phyloP scores from a whole-genome alignment of 441 rosid genomes.

The Iberis amara region DNA sequence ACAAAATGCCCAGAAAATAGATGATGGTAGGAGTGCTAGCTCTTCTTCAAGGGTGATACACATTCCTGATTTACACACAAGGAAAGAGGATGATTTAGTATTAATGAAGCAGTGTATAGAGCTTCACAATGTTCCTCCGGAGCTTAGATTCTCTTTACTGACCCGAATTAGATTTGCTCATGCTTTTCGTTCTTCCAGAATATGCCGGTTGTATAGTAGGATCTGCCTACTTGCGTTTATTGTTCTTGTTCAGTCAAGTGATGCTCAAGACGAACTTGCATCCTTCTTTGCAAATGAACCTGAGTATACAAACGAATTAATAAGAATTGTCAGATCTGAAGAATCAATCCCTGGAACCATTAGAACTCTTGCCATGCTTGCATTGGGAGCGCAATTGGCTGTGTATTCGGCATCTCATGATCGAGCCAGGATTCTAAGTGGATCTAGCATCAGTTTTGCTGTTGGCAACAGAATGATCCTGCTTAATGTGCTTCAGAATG shows the following conservation, averaged over 20 bases:
- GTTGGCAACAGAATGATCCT: slow-evolving; percentile 89
- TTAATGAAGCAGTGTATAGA: slow-evolving; percentile 86
- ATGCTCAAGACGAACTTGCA: slow-evolving; percentile 83
- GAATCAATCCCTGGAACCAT: slow-evolving; percentile 78
- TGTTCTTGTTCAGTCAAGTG: slow-evolving; percentile 94
- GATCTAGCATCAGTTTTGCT: slow-evolving; percentile 90
- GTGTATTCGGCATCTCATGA: slow-evolving; percentile 95
- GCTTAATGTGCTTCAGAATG: slow-evolving; percentile 95
- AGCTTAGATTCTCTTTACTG: slow-evolving; percentile 77
- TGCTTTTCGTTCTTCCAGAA: slow-evolving; percentile 82
- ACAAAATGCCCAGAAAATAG: slow-evolving; percentile 37
- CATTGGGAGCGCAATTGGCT: slow-evolving; percentile 93
- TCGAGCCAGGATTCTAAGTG: slow-evolving; percentile 85
- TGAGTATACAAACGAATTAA: slow-evolving; percentile 91
- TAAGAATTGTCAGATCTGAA: slow-evolving; percentile 89
- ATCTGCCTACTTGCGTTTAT: slow-evolving; percentile 92
- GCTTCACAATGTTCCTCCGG: slow-evolving; percentile 65
- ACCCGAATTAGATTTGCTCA: slow-evolving; percentile 93
- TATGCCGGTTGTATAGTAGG: slow-evolving; percentile 86
- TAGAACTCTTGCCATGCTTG: slow-evolving; percentile 92
- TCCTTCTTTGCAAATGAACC: slow-evolving; percentile 98
- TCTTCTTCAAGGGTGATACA: slow-evolving; percentile 53
- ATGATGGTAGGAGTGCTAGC: slow-evolving; percentile 32
- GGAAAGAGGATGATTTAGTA: slow-evolving; percentile 78
- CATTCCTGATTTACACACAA: slow-evolving; percentile 75